Evolutionary conservation across 1,139 yeast genomes (phyloP), one percentile per base, ranked within the genome.

Genomic region (Kazachstania sp.): DNA sequence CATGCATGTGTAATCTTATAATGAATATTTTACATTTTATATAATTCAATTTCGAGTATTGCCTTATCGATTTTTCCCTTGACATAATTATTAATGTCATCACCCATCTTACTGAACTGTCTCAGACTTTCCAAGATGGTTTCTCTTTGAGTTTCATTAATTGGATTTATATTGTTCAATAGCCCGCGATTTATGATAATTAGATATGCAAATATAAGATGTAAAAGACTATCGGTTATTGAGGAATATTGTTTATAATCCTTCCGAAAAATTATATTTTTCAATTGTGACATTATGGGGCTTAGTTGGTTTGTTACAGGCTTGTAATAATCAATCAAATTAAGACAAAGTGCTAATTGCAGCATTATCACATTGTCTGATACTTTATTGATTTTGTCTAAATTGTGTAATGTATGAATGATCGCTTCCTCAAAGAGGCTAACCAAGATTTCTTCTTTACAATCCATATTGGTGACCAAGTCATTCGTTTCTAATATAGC

Each of bases 321-420:
- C 11, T n/a, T 9, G 29, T 40, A 32, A 9, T 30, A 45, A 13
- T 40, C 28, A 8, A 55, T 40, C n/a, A 56, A n/a, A 44, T 58
- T 59, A 19, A 59, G 46, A 15, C 51, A 40, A 19, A 60, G 45
- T 6, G 63, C 64, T n/a, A 59, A 48, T 37, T 57, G 55, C 18
- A 59, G 51, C 13, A 58, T 49, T 16, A 54, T 15, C 8, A 49
- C 41, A 45, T 55, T 54, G 45, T 38, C 16, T 5, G 5, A 20
- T 2, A 3, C 12, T 8, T 38, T 13, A 9, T 13, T 23, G 5
- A 4, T 3, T 26, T 26, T 13, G 8, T 38, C 18, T 16, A 38
- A 26, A 18, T 38, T 13, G 6, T 26, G 19, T 26, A 38, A 11
- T 11, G n/a, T 28, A 26, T 26, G 29, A 26, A 3, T n/a, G 7